Base-by-base conservation (phyloP, 164 flowering plant species). In the Stephania cephalantha region DNA sequence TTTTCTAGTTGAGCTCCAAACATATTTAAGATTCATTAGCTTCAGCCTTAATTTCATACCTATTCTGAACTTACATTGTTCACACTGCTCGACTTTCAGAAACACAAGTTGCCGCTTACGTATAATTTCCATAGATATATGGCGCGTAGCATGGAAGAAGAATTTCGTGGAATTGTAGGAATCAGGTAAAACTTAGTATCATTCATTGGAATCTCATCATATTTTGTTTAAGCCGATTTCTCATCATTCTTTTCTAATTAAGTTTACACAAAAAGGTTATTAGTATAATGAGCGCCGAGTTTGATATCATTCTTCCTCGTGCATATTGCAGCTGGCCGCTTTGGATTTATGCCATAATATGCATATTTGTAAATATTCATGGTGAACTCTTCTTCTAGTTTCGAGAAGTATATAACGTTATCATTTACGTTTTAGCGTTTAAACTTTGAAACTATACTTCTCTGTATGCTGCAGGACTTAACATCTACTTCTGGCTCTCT, bases 131-230 rank as follows among this genome's bases (percentile, higher is more conserved):
- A 91, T 74, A 91, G 84, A 63, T 95, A 95, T 73, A 90, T 95
- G 91, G 92, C 91, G 10, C 89, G 99, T 8, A 93, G 98, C 86
- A 93, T 95, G 99, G 98, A 95, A 76, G 98, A 95, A 72, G 99
- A 95, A 72, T 90, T 95, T 77, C 89, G 89, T 69, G 91, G 90
- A n/a, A 93, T 93, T 73, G 87, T 95, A 66, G 98, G 98, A 4
- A 90, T 95, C 67, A 90, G 98, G 99, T 95, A 86, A 48, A 46
- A 25, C 25, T 25, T 25, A 25, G 25, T 25, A 25, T 55, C 63
- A 7, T 15, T 12, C 18, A 55, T 55, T 9, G 17, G 17, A 55
- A 11, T 15, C 17, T 55, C n/a, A 13, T 55, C n/a, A 13, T 9
- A 55, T 17, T 3, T 55, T 55, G 53, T 48, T 48, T 48, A 7